phyloP scores from a whole-genome alignment of 2,329 filamentous ascomycete genomes.

The Trichophyton benhamiae region DNA sequence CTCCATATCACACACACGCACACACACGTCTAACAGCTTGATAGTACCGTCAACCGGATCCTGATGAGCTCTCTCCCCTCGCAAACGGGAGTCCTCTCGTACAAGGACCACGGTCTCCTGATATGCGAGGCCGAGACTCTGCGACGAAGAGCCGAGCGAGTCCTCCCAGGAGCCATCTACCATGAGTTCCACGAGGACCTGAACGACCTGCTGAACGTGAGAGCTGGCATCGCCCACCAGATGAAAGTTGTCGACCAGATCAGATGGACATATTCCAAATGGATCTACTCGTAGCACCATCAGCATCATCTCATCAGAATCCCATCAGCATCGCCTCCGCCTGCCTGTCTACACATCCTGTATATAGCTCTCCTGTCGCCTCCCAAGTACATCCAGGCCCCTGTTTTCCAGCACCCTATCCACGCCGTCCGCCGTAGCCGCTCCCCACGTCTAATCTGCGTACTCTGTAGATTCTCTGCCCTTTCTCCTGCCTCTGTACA shows the following conservation, averaged over 20 bases:
- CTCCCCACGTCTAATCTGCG: too few relatives aligned
- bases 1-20: neutral
- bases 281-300: constrained; percentile 35
- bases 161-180: constrained; percentile 63
- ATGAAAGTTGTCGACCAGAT: constrained; percentile 69
- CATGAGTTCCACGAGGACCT: constrained; percentile 83
- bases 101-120: constrained; percentile 83
- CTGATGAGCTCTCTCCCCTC: constrained; percentile 56
- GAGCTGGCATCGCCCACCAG: constrained; percentile 64
- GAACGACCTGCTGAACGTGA: constrained; percentile 69
- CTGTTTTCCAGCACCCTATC: too few relatives aligned
- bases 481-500: too few relatives aligned
- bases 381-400: too few relatives aligned
- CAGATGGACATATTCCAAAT: constrained; percentile 78
- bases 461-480: too few relatives aligned
- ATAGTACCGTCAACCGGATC: constrained; percentile 69
- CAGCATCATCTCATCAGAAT: too few relatives aligned
- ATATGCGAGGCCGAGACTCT: constrained; percentile 82
- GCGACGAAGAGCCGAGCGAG: constrained; percentile 51
- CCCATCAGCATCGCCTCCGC: too few relatives aligned
- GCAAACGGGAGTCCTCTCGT: constrained; percentile 63
- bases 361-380: neutral
- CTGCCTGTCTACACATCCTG: neutral
- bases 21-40: neutral
- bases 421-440: too few relatives aligned